phyloP scores from a whole-genome alignment of 495 filamentous ascomycete genomes.

The Lasiosphaeria ovina region DNA sequence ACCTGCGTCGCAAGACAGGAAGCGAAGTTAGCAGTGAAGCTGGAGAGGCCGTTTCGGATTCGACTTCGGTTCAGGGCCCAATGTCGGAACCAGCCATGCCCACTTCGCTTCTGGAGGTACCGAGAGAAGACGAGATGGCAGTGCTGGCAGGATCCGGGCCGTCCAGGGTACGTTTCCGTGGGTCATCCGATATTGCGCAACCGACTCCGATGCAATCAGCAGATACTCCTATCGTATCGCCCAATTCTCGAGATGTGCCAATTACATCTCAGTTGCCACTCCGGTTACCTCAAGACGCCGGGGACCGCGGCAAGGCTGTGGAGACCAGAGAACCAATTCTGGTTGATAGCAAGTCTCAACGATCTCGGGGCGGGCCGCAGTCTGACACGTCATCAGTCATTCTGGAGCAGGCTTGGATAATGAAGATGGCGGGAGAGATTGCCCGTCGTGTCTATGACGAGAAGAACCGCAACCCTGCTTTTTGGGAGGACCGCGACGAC shows the following conservation, averaged over 20 bases:
- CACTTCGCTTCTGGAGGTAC: slow-evolving; percentile 47
- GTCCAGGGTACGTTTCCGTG: slow-evolving; percentile 42
- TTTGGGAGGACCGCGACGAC: slow-evolving; percentile 53
- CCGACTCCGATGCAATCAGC: slow-evolving; percentile 26
- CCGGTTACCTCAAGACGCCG: neutral
- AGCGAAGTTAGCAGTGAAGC: slow-evolving; percentile 51
- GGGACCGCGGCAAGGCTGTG: neutral
- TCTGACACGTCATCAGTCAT: slow-evolving; percentile 55
- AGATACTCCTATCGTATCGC: slow-evolving; percentile 20
- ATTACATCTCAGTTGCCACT: neutral
- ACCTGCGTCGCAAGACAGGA: slow-evolving; percentile 67
- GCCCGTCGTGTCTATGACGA: slow-evolving; percentile 77
- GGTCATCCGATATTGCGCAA: slow-evolving; percentile 22
- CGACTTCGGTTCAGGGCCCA: slow-evolving; percentile 35
- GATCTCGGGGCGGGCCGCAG: slow-evolving; percentile 14
- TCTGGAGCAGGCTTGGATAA: slow-evolving; percentile 82
- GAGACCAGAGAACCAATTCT: slow-evolving; percentile 12
- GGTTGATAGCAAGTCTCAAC: slow-evolving; percentile 16
- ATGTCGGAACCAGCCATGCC: slow-evolving; percentile 50
- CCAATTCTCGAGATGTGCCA: slow-evolving; percentile 8
- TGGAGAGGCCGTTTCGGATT: slow-evolving; percentile 40
- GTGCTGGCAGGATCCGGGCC: slow-evolving; percentile 43
- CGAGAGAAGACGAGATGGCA: slow-evolving; percentile 58
- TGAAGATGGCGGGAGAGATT: slow-evolving; percentile 88
- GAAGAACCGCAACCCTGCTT: slow-evolving; percentile 46